Conservation (phyloP, 2,329 filamentous ascomycete genomes). For the Berkeleyomyces basicola region DNA sequence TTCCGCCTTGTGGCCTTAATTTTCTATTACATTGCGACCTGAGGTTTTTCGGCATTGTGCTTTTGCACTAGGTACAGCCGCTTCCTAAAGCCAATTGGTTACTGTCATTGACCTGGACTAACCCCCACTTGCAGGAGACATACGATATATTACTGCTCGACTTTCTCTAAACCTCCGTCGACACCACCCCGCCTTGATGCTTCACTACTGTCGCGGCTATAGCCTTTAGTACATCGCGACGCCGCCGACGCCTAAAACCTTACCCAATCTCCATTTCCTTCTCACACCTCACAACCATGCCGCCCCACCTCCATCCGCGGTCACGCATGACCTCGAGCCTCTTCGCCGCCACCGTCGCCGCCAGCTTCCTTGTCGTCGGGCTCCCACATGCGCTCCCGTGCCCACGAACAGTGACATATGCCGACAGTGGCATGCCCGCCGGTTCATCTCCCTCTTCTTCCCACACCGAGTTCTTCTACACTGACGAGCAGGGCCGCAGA, state of each 20-base stretch:
- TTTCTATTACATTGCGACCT: not conserved
- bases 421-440: conserved; percentile 37
- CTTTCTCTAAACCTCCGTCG: not conserved
- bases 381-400: conserved; percentile 84
- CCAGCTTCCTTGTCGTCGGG: conserved; percentile 82
- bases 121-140: not conserved
- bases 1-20: not conserved
- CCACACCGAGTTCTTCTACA: conserved; percentile 9
- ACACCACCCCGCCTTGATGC: not conserved
- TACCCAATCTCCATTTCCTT: not conserved
- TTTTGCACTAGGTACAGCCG: not conserved
- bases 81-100: not conserved
- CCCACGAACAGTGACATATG: conserved; percentile 60
- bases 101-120: not conserved
- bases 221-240: no score
- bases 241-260: no score
- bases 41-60: not conserved
- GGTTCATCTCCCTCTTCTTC: not conserved
- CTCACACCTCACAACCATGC: conserved; percentile 37
- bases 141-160: not conserved
- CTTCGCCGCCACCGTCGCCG: conserved; percentile 80
- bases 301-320: conserved; percentile 80
- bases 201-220: no score
- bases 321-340: conserved; percentile 87
- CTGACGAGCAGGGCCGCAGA: conserved; percentile 10